A percentile compares a stretch with the other conserved stretches of the same genome.
phyloP scores from a whole-genome alignment of 306 rosid species.

The Cicer arietinum region DNA sequence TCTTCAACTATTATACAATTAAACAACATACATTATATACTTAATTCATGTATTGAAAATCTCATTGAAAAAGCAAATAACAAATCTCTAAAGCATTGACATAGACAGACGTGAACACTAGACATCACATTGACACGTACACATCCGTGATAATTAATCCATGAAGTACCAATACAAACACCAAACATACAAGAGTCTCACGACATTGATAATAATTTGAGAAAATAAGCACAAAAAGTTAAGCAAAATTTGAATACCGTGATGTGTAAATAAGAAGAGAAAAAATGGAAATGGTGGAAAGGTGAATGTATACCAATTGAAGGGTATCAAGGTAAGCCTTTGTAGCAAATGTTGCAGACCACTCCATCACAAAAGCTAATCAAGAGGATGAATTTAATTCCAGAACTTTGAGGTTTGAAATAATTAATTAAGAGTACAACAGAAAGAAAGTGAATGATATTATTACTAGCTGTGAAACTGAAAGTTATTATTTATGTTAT shows the following conservation, averaged over 20 bases:
- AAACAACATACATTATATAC: too few species aligned
- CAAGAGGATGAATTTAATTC: not conserved
- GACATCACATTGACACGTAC: too few species aligned
- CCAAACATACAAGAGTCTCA: too few species aligned
- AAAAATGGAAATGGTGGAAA: not conserved
- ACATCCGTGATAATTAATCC: not conserved
- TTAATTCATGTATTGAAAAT: slow-evolving; percentile 1
- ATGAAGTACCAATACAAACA: too few species aligned
- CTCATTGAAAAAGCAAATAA: not conserved
- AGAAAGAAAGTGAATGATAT: not conserved
- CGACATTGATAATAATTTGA: too few species aligned
- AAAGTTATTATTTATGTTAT: not conserved
- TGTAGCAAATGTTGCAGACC: slow-evolving; percentile 68
- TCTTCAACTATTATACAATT: not conserved
- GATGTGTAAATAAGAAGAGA: not conserved
- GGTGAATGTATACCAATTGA: slow-evolving; percentile 47
- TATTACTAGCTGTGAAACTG: not conserved
- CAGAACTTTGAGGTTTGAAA: not conserved
- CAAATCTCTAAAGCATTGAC: not conserved
- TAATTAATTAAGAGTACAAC: not conserved
- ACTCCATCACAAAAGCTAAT: slow-evolving; percentile 49
- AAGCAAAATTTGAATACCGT: not conserved
- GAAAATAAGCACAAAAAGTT: too few species aligned
- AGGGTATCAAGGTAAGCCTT: slow-evolving; percentile 70
- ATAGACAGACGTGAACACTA: too few species aligned